These are phyloP conservation scores for Globisporangium rhizosaccharum DNA, from an alignment of 352 stramenopile species.

Conservation along the genomic window DNA sequence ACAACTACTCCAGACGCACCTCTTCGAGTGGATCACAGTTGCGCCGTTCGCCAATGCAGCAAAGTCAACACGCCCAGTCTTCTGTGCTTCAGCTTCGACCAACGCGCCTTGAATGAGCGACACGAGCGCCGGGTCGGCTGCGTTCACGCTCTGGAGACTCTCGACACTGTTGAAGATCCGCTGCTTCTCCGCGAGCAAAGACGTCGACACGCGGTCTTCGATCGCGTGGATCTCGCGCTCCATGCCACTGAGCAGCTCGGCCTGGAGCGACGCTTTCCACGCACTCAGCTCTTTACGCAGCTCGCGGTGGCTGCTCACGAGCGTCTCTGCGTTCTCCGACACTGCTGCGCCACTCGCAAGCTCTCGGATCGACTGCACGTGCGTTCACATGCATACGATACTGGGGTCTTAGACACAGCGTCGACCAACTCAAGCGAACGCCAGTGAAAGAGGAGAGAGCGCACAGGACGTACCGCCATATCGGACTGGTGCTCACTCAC, in stretches of 20 bases:
- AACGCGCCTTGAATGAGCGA: slow-evolving; percentile 41
- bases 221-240: slow-evolving; percentile 47
- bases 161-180: slow-evolving; percentile 44
- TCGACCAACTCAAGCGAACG: background rate
- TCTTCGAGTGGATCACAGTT: slow-evolving; percentile 46
- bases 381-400: background rate
- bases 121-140: slow-evolving; percentile 52
- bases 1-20: slow-evolving; percentile 19
- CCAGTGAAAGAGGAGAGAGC: background rate
- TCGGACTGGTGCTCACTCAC: slow-evolving; percentile 37
- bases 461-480: slow-evolving; percentile 26
- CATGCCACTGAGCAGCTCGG: slow-evolving; percentile 40
- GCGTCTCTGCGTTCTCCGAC: slow-evolving; percentile 2
- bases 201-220: slow-evolving; percentile 52
- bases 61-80: slow-evolving; percentile 51
- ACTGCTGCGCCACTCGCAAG: slow-evolving; percentile 1
- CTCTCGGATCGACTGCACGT: slow-evolving; percentile 9
- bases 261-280: slow-evolving; percentile 21
- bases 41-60: slow-evolving; percentile 66
- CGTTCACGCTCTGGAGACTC: slow-evolving; percentile 41
- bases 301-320: slow-evolving; percentile 12
- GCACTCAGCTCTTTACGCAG: slow-evolving; percentile 21
- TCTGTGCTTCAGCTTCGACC: slow-evolving; percentile 34
- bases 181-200: slow-evolving; percentile 58
- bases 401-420: background rate